Evolutionary conservation across 2,329 filamentous ascomycete genomes (phyloP), one percentile per base, ranked within the genome.

Genomic region (Dactylonectria estremocensis): DNA sequence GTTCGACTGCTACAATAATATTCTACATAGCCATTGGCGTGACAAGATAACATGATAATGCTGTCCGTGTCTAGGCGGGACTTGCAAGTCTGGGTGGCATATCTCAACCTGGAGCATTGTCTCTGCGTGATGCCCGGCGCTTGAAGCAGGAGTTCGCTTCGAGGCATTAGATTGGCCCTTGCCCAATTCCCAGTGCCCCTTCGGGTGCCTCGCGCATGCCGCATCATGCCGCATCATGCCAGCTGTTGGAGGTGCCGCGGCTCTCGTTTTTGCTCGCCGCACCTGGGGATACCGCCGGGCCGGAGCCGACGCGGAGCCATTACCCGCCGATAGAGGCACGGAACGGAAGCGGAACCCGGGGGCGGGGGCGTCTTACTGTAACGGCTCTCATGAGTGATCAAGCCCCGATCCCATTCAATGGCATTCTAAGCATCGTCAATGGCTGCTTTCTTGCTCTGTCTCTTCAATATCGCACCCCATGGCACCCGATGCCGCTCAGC

Each of bases 361-460:
- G 18, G 13, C 45, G 52, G 22, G 18, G 13, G 66, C 18, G 31
- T 16, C 14, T 28, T 33, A 11, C 10, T 2, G 10, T 6, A 13
- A 35, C 35, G 28, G 35, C n/a, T 22, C 4, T 10, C 18, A n/a
- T 20, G 40, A 24, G 8, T 1, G 40, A 62, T 35, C 11, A 16
- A 49, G 33, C 33, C 11, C 7, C 37, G 11, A 6, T 10, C 33
- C 5, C n/a, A n/a, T 3, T 14, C 10, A 45, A 37, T 10, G 35
- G 28, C n/a, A 8, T 8, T 61, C 37, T 31, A 24, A 18, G 20
- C 10, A 20, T 24, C 53, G 13, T 56, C 72, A 74, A 74, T 74
- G 65, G 49, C 49, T 53, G 40, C 40, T 16, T 43, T 28, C 58
- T 50, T 56, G 28, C 45, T 13, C n/a, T 46, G 14, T 16, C 16